These are phyloP conservation scores for Hypoxylon subgilvum DNA, from an alignment of 495 filamentous ascomycete genomes.

Conservation along the genomic window DNA sequence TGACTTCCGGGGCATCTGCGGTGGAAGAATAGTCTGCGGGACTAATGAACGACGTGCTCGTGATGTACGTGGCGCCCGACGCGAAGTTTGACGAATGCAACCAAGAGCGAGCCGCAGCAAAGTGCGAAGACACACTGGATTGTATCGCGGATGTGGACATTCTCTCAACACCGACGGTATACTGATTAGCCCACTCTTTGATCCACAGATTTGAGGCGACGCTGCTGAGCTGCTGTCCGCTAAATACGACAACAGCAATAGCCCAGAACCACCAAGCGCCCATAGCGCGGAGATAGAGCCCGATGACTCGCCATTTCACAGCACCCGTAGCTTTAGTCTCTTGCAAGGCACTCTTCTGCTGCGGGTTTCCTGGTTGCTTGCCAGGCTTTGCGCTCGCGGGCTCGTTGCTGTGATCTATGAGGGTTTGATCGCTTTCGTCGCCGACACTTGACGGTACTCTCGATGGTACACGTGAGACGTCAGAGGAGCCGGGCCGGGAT, in stretches of 20 bases:
- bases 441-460: constrained; percentile 73
- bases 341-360: constrained; percentile 60
- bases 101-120: constrained; percentile 27
- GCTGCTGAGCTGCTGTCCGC: constrained; percentile 77
- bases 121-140: constrained; percentile 47
- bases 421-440: constrained; percentile 56
- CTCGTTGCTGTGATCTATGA: constrained; percentile 48
- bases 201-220: constrained; percentile 95
- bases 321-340: constrained; percentile 83
- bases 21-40: constrained; percentile 37
- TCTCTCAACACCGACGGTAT: constrained; percentile 46
- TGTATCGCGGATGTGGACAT: constrained; percentile 26
- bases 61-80: constrained; percentile 43
- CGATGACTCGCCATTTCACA: constrained; percentile 83
- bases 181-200: constrained; percentile 77
- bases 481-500: constrained; percentile 70
- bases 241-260: constrained; percentile 73
- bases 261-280: constrained; percentile 95
- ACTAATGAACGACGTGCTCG: constrained; percentile 29
- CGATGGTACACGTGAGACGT: constrained; percentile 71
- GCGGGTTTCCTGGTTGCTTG: constrained; percentile 51
- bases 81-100: constrained; percentile 44
- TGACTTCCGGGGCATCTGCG: constrained; percentile 61
- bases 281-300: constrained; percentile 86
- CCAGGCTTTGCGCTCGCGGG: constrained; percentile 40